Evolutionary conservation across 2,329 filamentous ascomycete species (phyloP).

Genomic region (Alternaria ethzedia): DNA sequence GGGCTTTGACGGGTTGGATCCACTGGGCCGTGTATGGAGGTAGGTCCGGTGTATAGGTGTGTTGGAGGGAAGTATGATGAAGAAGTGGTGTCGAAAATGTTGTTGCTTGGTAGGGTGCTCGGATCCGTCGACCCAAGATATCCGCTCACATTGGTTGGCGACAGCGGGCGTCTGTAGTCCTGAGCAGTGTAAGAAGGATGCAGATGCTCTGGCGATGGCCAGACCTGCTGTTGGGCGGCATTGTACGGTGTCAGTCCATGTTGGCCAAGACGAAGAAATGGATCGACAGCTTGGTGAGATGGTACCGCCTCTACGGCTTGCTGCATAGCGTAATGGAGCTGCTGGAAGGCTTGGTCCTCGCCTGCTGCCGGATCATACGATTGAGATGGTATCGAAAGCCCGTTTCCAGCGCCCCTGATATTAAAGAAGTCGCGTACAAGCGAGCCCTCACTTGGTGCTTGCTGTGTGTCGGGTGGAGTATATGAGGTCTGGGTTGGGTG

Average conservation of each 20-base stretch:
- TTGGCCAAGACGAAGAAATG: too few species aligned
- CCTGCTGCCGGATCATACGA: background rate
- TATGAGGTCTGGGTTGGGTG: background rate
- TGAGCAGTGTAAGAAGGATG: background rate
- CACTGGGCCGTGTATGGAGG: background rate
- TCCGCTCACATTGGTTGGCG: background rate
- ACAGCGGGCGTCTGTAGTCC: background rate
- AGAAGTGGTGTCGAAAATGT: background rate
- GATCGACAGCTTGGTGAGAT: background rate
- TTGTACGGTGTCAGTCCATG: background rate
- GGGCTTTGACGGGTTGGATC: background rate
- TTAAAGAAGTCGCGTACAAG: background rate
- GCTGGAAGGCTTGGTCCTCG: background rate
- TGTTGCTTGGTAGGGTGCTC: constrained; percentile 7
- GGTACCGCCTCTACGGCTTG: background rate
- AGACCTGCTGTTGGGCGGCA: background rate
- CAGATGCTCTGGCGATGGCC: background rate
- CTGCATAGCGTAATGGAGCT: background rate
- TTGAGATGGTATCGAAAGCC: background rate
- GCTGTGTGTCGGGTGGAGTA: background rate
- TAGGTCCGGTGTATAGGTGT: background rate
- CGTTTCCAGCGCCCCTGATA: background rate
- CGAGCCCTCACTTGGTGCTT: background rate
- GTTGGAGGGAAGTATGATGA: background rate
- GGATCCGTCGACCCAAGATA: background rate